Base-by-base conservation (phyloP, 1,284 basidiomycete genomes). In the Cryptococcus deneoformans region DNA sequence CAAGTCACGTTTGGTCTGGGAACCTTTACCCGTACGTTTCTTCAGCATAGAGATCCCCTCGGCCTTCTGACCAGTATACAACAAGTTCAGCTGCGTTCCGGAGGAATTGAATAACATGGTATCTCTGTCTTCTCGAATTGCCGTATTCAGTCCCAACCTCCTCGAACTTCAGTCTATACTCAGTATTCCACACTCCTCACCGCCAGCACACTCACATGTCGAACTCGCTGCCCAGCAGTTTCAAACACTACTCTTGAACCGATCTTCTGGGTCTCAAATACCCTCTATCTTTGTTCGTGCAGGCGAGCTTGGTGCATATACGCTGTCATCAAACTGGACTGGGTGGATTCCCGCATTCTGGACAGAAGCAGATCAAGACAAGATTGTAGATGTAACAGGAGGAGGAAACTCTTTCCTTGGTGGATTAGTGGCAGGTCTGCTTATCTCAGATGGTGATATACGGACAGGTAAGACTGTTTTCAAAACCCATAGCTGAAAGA, bases 371-470 rank as follows among this genome's bases (percentile, higher is more conserved):
- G 70, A 79, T 59, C 64, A 74, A 35, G 73, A 77, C 20, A 83
- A 81, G 56, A 81, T 95, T 9, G 82, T 88, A 0, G 92, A 95
- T 74, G 88, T 92, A 10, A 95, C 92, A 52, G 90, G 90, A 46
- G 91, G 90, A 5, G 92, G 92, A 9, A 95, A 95, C 76, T 84
- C 85, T 52, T 95, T 93, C 73, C 77, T 94, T 38, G 92, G 92
- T 9, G 89, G 90, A 0, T 79, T 94, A 7, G 85, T 84, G 12
- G 91, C 90, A 5, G 90, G 90, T 0, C 70, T 93, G 50, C 60
- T 80, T 11, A 64, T 86, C 47, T 77, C 82, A 36, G 67, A 81
- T 24, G 85, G 83, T 0, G 82, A 92, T 70, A 75, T 87, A 10
- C 80, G 82, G 49, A 76, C 84, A 79, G 89, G 90, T 90, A 62